Evolutionary conservation across 495 filamentous ascomycete species (phyloP).

Genomic region (Penicillium cinerascens): DNA sequence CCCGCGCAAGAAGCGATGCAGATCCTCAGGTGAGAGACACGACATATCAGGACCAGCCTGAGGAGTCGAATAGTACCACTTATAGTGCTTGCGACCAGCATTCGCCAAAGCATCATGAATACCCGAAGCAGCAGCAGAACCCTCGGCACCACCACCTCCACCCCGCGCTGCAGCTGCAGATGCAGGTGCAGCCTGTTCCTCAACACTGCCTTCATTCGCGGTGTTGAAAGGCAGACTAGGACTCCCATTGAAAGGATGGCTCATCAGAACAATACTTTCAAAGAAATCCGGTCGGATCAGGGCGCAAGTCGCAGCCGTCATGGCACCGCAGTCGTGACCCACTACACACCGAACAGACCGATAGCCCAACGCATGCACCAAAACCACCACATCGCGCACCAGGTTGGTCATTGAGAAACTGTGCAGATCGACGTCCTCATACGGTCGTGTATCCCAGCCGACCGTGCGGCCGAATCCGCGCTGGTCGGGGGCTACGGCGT

Average conservation of each 20-base stretch:
- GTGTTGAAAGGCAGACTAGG: conserved; percentile 51
- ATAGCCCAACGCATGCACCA: conserved; percentile 60
- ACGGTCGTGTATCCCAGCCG: conserved; percentile 54
- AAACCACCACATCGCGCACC: conserved; percentile 58
- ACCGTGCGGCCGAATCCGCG: conserved; percentile 66
- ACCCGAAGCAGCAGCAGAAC: conserved; percentile 13
- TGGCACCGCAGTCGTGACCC: conserved; percentile 65
- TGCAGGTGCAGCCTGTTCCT: conserved; percentile 17
- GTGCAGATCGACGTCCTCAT: conserved; percentile 49
- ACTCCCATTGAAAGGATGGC: conserved; percentile 53
- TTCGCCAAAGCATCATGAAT: conserved; percentile 54
- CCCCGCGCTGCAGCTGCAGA: conserved; percentile 4
- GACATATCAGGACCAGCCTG: conserved; percentile 58
- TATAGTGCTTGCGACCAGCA: conserved; percentile 61
- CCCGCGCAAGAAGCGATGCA: conserved; percentile 57
- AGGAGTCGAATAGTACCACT: conserved; percentile 62
- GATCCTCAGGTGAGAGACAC: conserved; percentile 41
- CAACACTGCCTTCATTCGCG: conserved; percentile 21
- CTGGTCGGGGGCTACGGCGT: conserved; percentile 65
- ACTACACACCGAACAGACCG: conserved; percentile 55
- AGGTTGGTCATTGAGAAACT: conserved; percentile 57
- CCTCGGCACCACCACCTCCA: conserved; percentile 30
- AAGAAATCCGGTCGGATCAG: conserved; percentile 65
- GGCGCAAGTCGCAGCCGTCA: conserved; percentile 56
- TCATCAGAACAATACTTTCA: conserved; percentile 49